phyloP scores from a whole-genome alignment of 1,284 basidiomycete species.

The Clitocybe nebularis region DNA sequence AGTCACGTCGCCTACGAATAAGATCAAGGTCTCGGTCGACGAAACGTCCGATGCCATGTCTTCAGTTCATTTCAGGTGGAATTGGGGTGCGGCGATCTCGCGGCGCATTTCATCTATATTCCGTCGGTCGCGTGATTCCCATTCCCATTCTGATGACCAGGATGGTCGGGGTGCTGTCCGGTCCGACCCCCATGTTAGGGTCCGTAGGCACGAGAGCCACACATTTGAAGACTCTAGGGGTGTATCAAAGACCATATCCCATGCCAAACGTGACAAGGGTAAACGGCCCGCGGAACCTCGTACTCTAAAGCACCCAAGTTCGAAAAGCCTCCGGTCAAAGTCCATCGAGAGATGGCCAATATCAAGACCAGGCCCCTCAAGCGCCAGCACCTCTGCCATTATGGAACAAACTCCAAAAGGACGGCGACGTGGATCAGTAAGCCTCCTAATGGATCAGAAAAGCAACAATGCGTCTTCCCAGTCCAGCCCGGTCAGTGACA shows the following conservation, averaged over 20 bases:
- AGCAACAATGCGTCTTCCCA: constrained; percentile 9
- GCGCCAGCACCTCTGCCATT: constrained; percentile 12
- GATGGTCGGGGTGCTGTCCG: constrained; percentile 17
- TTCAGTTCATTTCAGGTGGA: constrained; percentile 51
- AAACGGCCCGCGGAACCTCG: constrained; percentile 22
- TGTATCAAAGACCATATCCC: constrained; percentile 5
- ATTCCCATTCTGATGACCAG: constrained; percentile 9
- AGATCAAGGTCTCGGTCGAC: constrained; percentile 62
- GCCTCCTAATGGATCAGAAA: constrained; percentile 8
- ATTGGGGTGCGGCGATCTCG: constrained; percentile 39
- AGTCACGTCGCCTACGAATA: constrained; percentile 54
- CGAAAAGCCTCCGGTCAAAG: constrained; percentile 22
- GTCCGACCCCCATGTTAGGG: constrained; percentile 19
- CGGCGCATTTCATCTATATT: constrained; percentile 45
- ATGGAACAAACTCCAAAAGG: constrained; percentile 11
- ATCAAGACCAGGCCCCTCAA: constrained; percentile 1
- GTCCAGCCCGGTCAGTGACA: constrained; percentile 13
- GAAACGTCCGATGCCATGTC: constrained; percentile 81
- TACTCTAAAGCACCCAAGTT: background rate
- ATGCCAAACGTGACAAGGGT: constrained; percentile 21
- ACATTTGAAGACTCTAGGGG: background rate
- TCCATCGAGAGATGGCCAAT: constrained; percentile 27
- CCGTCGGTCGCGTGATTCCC: constrained; percentile 35
- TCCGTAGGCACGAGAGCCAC: constrained; percentile 23
- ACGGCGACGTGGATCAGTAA: constrained; percentile 20